Base-by-base conservation (phyloP, 78 protist genomes). In the Bodo saltans region DNA sequence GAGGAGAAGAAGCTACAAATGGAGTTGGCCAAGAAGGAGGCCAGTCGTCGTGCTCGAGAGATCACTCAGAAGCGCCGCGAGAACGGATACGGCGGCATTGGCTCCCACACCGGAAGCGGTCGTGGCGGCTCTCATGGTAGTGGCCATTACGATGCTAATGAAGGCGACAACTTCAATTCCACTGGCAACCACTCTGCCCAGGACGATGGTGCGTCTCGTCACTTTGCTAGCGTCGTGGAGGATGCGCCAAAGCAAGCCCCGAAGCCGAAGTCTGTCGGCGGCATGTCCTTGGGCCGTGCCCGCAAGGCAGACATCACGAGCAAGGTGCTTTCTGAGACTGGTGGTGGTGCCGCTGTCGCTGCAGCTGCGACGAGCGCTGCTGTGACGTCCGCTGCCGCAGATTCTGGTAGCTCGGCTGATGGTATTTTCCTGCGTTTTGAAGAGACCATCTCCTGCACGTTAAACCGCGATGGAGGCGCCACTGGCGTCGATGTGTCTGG, bases 401-500 rank as follows among this genome's bases (percentile, higher is more conserved):
- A 47, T 47, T 47, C 60, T 17, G 60, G 60, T 17, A 17, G n/a
- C 60, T 76, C 42, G 67, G 38, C 28, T 17, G 78, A 71, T 26
- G 0, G 42, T 29, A 67, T 90, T 28, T 39, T 29, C 53, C 26
- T 90, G 39, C 1, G 1, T 29, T 52, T 85, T 12, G 92, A 91
- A 32, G 94, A 91, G 83, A 42, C 34, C 60, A 17, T 88, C 28
- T 28, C 26, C 0, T 67, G 74, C 4, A 21, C 0, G 27, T 23
- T 86, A 33, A 21, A 34, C 60, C 78, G 87, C 53, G 91, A 89
- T 71, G 92, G 92, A 41, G 89, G 85, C 21, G 21, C 85, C 29
- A 38, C 84, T 39, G 0, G 28, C 37, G 60, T 91, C 78, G 90
- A 88, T 71, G 79, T 89, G 30, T 74, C 72, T 67, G 94, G 94